Evolutionary conservation across 1,284 basidiomycete genomes (phyloP).

Genomic region (Marasmius oreades): DNA sequence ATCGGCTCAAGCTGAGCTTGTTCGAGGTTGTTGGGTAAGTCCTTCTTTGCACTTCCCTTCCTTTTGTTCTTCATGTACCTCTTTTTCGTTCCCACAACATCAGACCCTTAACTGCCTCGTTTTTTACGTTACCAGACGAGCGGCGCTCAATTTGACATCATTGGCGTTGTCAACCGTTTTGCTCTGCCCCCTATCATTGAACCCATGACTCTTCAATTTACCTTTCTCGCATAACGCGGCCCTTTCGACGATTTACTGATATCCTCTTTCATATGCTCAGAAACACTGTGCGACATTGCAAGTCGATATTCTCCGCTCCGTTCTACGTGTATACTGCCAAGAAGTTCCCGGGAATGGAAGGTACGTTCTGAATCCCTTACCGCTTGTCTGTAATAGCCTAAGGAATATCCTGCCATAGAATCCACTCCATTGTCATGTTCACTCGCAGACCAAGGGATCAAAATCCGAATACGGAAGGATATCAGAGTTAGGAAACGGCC

Average conservation of each 20-base stretch:
- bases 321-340: slow-evolving; percentile 94
- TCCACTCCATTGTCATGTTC: slow-evolving; percentile 86
- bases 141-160: background rate
- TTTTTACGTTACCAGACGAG: slow-evolving; percentile 2
- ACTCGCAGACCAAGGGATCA: slow-evolving; percentile 89
- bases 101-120: no score
- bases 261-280: no score
- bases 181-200: slow-evolving; percentile 4
- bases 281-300: slow-evolving; percentile 83
- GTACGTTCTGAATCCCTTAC: slow-evolving; percentile 32
- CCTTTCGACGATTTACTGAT: no score
- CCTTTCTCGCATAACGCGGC: no score
- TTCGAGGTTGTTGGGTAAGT: slow-evolving; percentile 92
- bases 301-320: slow-evolving; percentile 79
- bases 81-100: no score
- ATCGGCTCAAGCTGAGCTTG: slow-evolving; percentile 83
- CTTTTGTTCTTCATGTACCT: background rate
- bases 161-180: background rate
- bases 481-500: slow-evolving; percentile 75
- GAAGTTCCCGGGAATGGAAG: slow-evolving; percentile 93
- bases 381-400: slow-evolving; percentile 20
- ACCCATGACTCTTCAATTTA: background rate
- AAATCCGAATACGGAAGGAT: slow-evolving; percentile 89
- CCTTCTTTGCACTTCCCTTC: background rate
- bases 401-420: slow-evolving; percentile 43